A percentile compares a stretch with the other conserved stretches of the same genome.
Evolutionary conservation across 2,329 filamentous ascomycete species (phyloP).

Genomic region (Xylaria sp.): DNA sequence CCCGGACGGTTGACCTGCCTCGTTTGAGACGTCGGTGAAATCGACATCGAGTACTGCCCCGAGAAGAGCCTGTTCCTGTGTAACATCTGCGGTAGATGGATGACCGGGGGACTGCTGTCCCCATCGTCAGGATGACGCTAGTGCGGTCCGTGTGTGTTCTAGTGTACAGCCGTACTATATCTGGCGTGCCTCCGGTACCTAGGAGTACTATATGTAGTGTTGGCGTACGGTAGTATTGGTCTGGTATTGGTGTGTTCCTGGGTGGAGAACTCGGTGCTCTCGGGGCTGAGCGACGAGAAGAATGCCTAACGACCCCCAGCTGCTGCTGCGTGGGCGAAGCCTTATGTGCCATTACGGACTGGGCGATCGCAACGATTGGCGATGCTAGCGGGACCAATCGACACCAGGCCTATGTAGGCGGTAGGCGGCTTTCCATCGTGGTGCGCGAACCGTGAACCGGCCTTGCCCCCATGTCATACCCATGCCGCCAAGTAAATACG

Average conservation of each 20-base stretch:
- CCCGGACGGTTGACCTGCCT: slow-evolving; percentile 11
- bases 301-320: slow-evolving; percentile 43
- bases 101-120: not conserved
- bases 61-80: slow-evolving; percentile 9
- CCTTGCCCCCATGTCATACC: slow-evolving; percentile 15
- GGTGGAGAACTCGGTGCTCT: slow-evolving; percentile 40
- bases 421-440: slow-evolving; percentile 23
- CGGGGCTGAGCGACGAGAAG: slow-evolving; percentile 45
- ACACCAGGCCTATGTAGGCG: slow-evolving; percentile 10
- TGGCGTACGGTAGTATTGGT: not conserved
- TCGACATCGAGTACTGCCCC: slow-evolving; percentile 24
- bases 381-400: slow-evolving; percentile 31
- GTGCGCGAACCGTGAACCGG: slow-evolving; percentile 33
- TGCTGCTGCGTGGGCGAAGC: slow-evolving; percentile 31
- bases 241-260: slow-evolving; percentile 23
- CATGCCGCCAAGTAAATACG: slow-evolving; percentile 36
- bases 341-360: slow-evolving; percentile 29
- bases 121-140: not conserved
- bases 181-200: not conserved
- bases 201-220: not conserved
- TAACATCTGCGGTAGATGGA: not conserved
- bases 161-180: slow-evolving; percentile 4
- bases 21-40: slow-evolving; percentile 23
- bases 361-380: slow-evolving; percentile 40
- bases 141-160: not conserved